Conservation (phyloP, 345 rosid genomes). For the Clausena lansium region DNA sequence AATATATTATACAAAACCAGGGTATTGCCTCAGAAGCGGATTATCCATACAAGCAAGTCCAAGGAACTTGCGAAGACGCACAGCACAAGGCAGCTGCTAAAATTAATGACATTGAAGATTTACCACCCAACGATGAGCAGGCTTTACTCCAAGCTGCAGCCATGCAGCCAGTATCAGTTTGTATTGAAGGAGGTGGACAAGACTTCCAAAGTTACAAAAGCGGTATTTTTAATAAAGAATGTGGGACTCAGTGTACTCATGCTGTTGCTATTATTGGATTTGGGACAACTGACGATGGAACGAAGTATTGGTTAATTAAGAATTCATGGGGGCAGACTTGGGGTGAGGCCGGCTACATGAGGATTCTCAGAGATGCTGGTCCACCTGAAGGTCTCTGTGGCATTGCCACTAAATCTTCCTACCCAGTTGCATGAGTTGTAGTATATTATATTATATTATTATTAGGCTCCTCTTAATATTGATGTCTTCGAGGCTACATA, state of each 20-base stretch:
- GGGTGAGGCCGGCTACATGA: conserved; percentile 60
- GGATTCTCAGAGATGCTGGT: conserved; percentile 32
- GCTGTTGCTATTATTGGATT: conserved; percentile 49
- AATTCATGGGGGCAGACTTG: conserved; percentile 54
- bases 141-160: conserved; percentile 15
- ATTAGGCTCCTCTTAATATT: not conserved
- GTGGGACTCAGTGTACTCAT: conserved; percentile 34
- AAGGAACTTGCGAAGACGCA: not conserved
- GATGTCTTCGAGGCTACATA: too few species aligned
- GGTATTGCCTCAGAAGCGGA: not conserved
- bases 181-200: conserved; percentile 14
- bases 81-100: not conserved
- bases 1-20: conserved; percentile 16
- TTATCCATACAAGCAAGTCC: not conserved
- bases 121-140: conserved; percentile 44
- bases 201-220: conserved; percentile 19
- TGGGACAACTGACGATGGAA: conserved; percentile 31
- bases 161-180: conserved; percentile 56
- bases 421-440: not conserved
- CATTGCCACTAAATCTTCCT: not conserved
- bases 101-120: conserved; percentile 14
- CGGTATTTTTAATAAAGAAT: conserved; percentile 37
- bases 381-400: not conserved
- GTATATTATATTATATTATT: not conserved
- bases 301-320: conserved; percentile 53